These are phyloP conservation scores for Hyphodiscus sp. DNA, from an alignment of 2,329 filamentous ascomycete species.

Conservation along the genomic window DNA sequence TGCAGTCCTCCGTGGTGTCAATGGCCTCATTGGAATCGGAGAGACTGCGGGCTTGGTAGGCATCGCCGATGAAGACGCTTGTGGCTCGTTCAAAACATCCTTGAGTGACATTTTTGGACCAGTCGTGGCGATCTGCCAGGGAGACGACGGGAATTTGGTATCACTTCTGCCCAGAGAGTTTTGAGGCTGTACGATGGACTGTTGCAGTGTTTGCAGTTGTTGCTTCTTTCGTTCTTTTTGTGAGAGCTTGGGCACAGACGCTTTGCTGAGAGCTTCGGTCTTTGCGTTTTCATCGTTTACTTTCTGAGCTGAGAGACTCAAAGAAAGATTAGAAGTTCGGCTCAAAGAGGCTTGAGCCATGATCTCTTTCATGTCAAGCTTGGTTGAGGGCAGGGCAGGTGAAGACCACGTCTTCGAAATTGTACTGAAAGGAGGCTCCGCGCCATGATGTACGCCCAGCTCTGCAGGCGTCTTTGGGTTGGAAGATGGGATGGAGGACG, in stretches of 20 bases:
- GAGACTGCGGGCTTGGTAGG: slow-evolving; percentile 19
- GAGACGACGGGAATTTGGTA: slow-evolving; percentile 38
- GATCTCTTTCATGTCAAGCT: slow-evolving; percentile 66
- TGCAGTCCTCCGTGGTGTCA: slow-evolving; percentile 41
- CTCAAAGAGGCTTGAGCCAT: slow-evolving; percentile 60
- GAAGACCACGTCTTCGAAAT: slow-evolving; percentile 27
- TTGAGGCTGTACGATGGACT: slow-evolving; percentile 31
- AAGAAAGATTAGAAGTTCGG: slow-evolving; percentile 45
- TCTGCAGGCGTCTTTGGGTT: background rate
- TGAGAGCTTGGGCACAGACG: slow-evolving; percentile 58
- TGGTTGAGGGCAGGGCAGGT: slow-evolving; percentile 24
- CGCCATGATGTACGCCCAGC: background rate
- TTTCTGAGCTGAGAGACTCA: slow-evolving; percentile 46
- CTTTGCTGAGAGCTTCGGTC: slow-evolving; percentile 30
- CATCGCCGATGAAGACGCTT: slow-evolving; percentile 24
- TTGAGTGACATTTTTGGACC: slow-evolving; percentile 45
- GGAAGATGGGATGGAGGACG: slow-evolving; percentile 1
- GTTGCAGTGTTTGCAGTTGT: slow-evolving; percentile 50
- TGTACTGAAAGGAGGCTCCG: slow-evolving; percentile 4
- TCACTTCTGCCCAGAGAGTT: slow-evolving; percentile 41
- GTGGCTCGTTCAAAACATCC: slow-evolving; percentile 38
- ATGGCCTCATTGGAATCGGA: slow-evolving; percentile 28
- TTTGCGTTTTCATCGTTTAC: slow-evolving; percentile 33
- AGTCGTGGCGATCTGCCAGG: slow-evolving; percentile 59
- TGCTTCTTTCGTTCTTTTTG: slow-evolving; percentile 89